A percentile compares a stretch with the other conserved stretches of the same genome.
Evolutionary conservation across 345 rosid genomes (phyloP).

Genomic region (Bruguiera parviflora): DNA sequence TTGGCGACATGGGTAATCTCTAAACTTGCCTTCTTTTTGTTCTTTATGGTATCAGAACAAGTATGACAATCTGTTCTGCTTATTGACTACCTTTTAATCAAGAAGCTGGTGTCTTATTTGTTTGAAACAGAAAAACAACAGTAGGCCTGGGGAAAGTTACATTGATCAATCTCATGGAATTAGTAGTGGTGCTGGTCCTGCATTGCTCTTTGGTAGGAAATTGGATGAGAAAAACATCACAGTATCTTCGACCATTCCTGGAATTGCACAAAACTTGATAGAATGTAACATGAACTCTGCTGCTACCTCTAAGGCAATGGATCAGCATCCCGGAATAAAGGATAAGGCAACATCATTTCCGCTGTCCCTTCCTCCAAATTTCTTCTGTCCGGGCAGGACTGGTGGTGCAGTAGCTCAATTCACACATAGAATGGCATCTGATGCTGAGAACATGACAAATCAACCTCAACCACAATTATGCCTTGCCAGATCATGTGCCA

Average conservation of each 20-base stretch:
- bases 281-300: constrained; percentile 40
- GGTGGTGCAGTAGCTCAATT: constrained; percentile 35
- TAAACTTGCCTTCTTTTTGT: constrained; percentile 9
- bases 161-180: constrained; percentile 38
- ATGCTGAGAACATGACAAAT: constrained; percentile 33
- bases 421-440: constrained; percentile 34
- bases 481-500: constrained; percentile 28
- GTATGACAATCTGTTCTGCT: background rate
- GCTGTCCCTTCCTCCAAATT: constrained; percentile 50
- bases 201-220: constrained; percentile 45
- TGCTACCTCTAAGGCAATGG: constrained; percentile 36
- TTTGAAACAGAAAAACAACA: constrained; percentile 50
- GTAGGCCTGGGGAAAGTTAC: constrained; percentile 42
- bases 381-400: constrained; percentile 37
- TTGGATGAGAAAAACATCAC: constrained; percentile 51
- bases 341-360: constrained; percentile 50
- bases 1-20: constrained; percentile 66
- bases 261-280: constrained; percentile 36
- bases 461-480: constrained; percentile 34
- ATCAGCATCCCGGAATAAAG: constrained; percentile 37
- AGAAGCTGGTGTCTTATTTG: constrained; percentile 7
- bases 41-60: background rate
- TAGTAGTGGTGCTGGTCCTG: constrained; percentile 33
- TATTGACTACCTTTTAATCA: background rate
- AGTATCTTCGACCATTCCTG: constrained; percentile 35